phyloP scores from a whole-genome alignment of 129 eudicot species.

The Helichrysum umbraculigerum region DNA sequence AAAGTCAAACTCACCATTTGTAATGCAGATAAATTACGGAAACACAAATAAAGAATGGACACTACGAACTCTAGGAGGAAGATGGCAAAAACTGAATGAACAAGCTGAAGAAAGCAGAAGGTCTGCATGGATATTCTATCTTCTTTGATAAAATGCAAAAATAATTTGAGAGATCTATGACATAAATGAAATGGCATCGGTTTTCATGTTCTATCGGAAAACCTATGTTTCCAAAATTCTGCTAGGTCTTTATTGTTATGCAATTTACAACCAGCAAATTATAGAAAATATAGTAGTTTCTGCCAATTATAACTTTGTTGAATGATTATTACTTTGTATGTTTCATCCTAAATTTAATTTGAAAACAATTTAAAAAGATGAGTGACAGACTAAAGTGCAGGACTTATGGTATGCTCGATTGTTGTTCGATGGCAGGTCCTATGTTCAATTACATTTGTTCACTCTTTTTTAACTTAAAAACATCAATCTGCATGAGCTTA shows the following conservation, averaged over 20 bases:
- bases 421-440: not conserved
- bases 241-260: not conserved
- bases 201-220: not conserved
- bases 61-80: not conserved
- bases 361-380: no score
- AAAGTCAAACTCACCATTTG: conserved; percentile 19
- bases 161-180: not conserved
- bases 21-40: conserved; percentile 5
- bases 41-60: conserved; percentile 4
- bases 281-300: no score
- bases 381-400: not conserved
- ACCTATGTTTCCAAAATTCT: not conserved
- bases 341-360: no score
- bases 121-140: not conserved
- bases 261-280: not conserved
- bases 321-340: no score
- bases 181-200: not conserved
- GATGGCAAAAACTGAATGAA: not conserved
- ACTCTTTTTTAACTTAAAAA: no score
- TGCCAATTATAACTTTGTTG: no score
- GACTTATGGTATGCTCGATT: not conserved
- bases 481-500: no score
- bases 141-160: conserved; percentile 11
- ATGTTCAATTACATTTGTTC: not conserved
- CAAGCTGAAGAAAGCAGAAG: conserved; percentile 10